Base-by-base conservation (phyloP, 768 basidiomycete genomes). In the Amanita pallidorosea region DNA sequence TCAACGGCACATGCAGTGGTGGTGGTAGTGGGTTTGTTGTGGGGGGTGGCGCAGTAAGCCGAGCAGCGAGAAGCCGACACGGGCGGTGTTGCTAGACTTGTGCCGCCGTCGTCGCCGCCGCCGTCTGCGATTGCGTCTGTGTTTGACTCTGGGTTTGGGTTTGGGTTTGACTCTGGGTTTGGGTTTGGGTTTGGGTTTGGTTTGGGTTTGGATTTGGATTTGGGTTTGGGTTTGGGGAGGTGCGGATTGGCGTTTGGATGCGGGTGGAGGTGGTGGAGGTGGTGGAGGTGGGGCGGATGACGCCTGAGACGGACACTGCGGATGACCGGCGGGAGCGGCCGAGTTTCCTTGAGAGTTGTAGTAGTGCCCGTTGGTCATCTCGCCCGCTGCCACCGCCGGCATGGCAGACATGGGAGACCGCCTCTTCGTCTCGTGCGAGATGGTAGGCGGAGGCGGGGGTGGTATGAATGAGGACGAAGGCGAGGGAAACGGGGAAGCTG, bases 401-500 rank as follows among this genome's bases (percentile, higher is more conserved):
- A 58, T 83, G 85, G 25, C 15, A 4, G 23, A 20, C 23, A 43
- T 23, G 4, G 17, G 7, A n/a, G 43, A 45, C n/a, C 23, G 27
- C 17, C 17, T 45, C 43, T 45, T 45, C 1, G 25, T 9, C 58
- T 87, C 84, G 69, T 85, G 83, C 27, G 76, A 70, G 2, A 12
- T 5, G 20, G 76, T 75, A 1, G 80, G 80, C 4, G 75, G 70
- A 3, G 85, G 83, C 3, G 85, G 33, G 33, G 33, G 85, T 2
- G 85, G 81, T 2, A 84, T 58, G 56, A 86, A 86, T 0, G 80
- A 71, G 5, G 80, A 82, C 0, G 79, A 78, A 2, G 85, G 85
- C 0, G 80, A 82, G 0, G 83, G 83, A 52, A 74, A 75, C 6
- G 71, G 71, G 0, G 71, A 72, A 1, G 69, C 65, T 15, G 75